These are phyloP conservation scores for Trametes hirsuta DNA, from an alignment of 1,284 basidiomycete genomes.

Conservation along the genomic window DNA sequence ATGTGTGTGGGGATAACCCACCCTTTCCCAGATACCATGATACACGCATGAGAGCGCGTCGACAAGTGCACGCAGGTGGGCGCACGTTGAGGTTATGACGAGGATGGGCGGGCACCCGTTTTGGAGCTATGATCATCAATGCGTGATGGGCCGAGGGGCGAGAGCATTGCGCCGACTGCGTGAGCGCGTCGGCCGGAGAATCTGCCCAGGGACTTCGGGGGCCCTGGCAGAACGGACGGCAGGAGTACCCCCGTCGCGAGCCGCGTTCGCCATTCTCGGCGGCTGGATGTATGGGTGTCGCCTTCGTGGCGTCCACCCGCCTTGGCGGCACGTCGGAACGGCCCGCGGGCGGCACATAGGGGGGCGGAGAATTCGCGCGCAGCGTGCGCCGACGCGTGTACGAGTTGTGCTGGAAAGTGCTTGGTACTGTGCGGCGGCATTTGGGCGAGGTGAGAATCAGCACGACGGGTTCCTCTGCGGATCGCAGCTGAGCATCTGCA, in stretches of 20 bases:
- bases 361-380: background rate
- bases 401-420: no score
- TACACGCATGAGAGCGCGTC: background rate
- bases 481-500: no score
- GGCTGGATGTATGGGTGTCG: slow-evolving; percentile 2
- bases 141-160: slow-evolving; percentile 4
- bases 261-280: background rate
- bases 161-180: background rate
- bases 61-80: background rate
- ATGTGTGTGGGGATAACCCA: background rate
- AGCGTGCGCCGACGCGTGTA: background rate
- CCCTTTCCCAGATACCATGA: background rate
- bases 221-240: background rate
- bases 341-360: background rate
- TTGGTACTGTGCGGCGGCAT: no score
- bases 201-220: background rate
- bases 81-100: background rate
- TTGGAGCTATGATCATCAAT: slow-evolving; percentile 7
- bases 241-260: background rate
- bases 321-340: background rate
- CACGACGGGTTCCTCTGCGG: no score
- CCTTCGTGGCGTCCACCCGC: slow-evolving; percentile 1
- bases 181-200: background rate
- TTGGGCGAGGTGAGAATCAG: no score
- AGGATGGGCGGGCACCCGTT: background rate